Base-by-base conservation (phyloP, 805 yeast genomes). In the Groenewaldozyma salmanticensis region DNA sequence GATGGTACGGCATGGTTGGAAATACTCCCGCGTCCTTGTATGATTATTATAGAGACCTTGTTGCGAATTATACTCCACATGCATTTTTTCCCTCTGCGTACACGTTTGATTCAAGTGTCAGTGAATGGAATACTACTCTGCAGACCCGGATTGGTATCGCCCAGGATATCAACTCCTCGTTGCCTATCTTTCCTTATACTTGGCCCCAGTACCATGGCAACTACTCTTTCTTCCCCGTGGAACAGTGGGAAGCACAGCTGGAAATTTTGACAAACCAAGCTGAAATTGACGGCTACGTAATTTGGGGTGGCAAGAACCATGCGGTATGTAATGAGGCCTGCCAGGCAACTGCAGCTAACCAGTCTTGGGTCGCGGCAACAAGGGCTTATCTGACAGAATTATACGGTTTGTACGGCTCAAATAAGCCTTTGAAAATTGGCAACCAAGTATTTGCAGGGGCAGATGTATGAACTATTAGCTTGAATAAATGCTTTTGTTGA, bases 261-360 rank as follows among this genome's bases (percentile, higher is more conserved):
- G 13, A 35, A 15, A 19, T 35, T 24, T 21, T 40, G 27, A n/a
- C 38, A 3, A 24, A 35, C 7, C 27, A 21, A 15, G 35, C 27
- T 2, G 27, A 29, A 16, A 11, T 40, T 13, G 31, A 40, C 15
- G 43, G 43, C 2, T 40, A 31, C 29, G 40, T 40, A 13, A 36
- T 40, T 21, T 40, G 43, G 43, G 43, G 43, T 4, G 43, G 43
- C 22, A 40, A 40, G 31, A 40, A 40, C 18, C 43, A 40, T 27
- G 43, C 39, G 6, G 43, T 36, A 3, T 40, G 43, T 24, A 27
- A 35, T n/a, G 43, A 40, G 18, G 27, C 34, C 16, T 40, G 43
- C 31, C 43, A 40, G 31, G 39, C 39, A 3, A 36, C 40, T 3
- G 43, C 43, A 5, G 34, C 27, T 7, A 16, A 29, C 2, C 40